These are phyloP conservation scores for Camellia japonica DNA, from an alignment of 148 eudicot species.

Conservation along the genomic window DNA sequence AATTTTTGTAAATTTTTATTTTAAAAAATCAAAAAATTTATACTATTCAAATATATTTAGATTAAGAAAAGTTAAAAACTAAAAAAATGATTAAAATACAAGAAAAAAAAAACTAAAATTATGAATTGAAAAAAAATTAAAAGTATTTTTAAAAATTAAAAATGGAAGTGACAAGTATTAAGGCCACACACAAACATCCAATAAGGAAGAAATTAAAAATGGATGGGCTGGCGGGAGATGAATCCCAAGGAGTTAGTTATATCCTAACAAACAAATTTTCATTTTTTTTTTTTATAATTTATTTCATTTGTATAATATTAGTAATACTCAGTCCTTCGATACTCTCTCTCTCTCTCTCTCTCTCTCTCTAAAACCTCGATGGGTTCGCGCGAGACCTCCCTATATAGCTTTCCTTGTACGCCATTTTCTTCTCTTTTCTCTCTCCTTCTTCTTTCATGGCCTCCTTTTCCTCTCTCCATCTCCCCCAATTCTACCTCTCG, in stretches of 20 bases:
- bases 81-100: no score
- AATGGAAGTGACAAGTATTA: no score
- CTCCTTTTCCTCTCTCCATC: conserved; percentile 16
- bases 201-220: not conserved
- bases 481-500: conserved; percentile 8
- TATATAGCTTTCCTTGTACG: conserved; percentile 2
- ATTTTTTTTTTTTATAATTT: no score
- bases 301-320: not conserved
- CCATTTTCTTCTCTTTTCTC: conserved; percentile 14
- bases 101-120: no score
- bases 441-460: conserved; percentile 24
- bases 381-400: conserved; percentile 16
- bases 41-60: no score
- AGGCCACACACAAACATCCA: no score
- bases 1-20: no score
- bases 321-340: not conserved
- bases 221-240: conserved; percentile 6
- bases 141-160: no score
- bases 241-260: not conserved
- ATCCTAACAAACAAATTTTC: not conserved
- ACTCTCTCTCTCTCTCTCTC: conserved; percentile 13
- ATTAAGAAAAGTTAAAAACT: no score
- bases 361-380: conserved; percentile 17
- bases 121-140: no score
- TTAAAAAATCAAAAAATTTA: no score